Evolutionary conservation across 768 basidiomycete species (phyloP).

Genomic region (Lentinula lateritia): DNA sequence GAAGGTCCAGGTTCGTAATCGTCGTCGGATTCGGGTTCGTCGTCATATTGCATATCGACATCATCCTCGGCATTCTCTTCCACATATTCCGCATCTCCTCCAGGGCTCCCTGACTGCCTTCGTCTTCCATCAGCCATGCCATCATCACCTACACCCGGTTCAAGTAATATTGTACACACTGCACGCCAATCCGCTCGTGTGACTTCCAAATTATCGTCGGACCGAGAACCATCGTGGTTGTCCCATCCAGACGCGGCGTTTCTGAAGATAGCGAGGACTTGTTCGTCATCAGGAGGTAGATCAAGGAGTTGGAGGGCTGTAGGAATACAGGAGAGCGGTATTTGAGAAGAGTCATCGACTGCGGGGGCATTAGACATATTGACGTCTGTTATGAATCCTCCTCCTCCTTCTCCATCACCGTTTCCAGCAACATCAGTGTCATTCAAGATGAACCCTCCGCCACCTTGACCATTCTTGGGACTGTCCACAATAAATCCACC

Average conservation of each 20-base stretch:
- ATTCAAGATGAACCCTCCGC: conserved; percentile 25
- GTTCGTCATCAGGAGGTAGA: conserved; percentile 67
- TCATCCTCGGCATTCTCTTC: background rate
- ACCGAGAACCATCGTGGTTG: conserved; percentile 11
- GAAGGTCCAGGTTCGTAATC: conserved; percentile 19
- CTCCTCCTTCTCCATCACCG: conserved; percentile 17
- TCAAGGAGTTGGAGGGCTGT: conserved; percentile 57
- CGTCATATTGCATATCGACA: background rate
- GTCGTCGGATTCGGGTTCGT: conserved; percentile 19
- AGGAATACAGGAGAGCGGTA: conserved; percentile 55
- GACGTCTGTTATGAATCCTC: conserved; percentile 27
- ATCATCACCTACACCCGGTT: conserved; percentile 25
- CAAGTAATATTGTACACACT: conserved; percentile 72
- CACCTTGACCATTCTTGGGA: background rate
- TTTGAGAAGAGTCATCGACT: conserved; percentile 21
- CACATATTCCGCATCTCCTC: background rate
- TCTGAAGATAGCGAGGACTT: conserved; percentile 64
- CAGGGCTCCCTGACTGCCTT: background rate
- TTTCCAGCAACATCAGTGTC: conserved; percentile 5
- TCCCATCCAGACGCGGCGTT: conserved; percentile 75
- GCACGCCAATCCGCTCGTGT: conserved; percentile 72
- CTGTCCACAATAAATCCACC: conserved; percentile 31
- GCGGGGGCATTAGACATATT: background rate
- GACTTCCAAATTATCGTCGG: conserved; percentile 30
- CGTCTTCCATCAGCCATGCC: background rate